A percentile compares a stretch with the other conserved stretches of the same genome.
phyloP scores from a whole-genome alignment of 768 basidiomycete species.

The Lactarius trivialis region DNA sequence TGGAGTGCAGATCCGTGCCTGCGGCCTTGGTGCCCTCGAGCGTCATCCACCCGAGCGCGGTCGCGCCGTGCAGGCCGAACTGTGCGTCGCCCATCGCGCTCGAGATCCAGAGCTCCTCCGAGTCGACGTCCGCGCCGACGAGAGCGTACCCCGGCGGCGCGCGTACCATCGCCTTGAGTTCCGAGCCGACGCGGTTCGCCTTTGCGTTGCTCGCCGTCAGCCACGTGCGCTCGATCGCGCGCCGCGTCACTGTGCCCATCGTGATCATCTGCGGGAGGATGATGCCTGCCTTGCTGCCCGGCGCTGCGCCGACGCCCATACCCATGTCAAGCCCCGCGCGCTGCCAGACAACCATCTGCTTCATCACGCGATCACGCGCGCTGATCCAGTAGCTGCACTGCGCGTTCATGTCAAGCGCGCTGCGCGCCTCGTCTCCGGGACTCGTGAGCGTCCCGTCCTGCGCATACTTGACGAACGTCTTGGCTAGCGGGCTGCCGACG shows the following conservation, averaged over 20 bases:
- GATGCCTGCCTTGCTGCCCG: constrained; percentile 66
- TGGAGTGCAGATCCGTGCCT: constrained; percentile 94
- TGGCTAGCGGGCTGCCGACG: constrained; percentile 88
- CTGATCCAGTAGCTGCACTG: constrained; percentile 98
- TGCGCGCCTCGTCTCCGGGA: constrained; percentile 70
- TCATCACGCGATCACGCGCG: constrained; percentile 81
- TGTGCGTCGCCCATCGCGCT: constrained; percentile 98
- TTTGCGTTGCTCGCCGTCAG: constrained; percentile 97
- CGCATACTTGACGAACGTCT: constrained; percentile 83
- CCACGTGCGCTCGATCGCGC: constrained; percentile 98
- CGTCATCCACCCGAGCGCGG: constrained; percentile 99
- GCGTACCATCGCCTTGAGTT: constrained; percentile 95
- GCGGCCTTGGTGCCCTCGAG: constrained; percentile 93
- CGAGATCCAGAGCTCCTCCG: constrained; percentile 98
- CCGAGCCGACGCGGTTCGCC: constrained; percentile 94
- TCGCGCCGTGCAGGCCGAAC: constrained; percentile 93
- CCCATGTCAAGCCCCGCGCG: constrained; percentile 46
- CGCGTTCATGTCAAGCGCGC: constrained; percentile 86
- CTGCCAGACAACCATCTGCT: constrained; percentile 92
- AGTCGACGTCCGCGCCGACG: constrained; percentile 97
- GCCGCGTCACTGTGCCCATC: constrained; percentile 97
- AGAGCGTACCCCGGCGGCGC: constrained; percentile 91
- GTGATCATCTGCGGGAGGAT: constrained; percentile 95
- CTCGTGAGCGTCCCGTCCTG: constrained; percentile 84
- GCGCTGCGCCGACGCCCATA: constrained; percentile 29